phyloP scores from a whole-genome alignment of 805 yeast species.

The Metschnikowia dekortorum region DNA sequence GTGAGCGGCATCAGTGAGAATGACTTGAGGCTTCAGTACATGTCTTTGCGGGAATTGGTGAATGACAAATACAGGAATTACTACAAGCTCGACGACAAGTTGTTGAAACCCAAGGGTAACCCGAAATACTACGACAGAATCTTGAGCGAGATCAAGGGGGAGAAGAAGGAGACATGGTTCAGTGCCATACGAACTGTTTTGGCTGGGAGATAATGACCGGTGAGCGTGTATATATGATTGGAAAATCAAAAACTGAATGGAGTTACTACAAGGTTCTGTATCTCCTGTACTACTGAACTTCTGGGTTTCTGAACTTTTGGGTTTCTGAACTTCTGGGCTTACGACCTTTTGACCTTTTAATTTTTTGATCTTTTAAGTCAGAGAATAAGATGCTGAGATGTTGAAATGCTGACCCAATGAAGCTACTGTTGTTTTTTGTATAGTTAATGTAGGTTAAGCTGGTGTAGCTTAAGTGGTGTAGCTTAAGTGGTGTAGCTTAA shows the following conservation, averaged over 20 bases:
- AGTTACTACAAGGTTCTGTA: too few relatives aligned
- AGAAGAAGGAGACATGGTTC: constrained; percentile 59
- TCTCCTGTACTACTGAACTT: too few relatives aligned
- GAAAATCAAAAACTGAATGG: neutral
- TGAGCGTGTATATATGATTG: neutral
- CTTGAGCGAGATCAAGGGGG: constrained; percentile 65
- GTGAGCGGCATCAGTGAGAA: constrained; percentile 41
- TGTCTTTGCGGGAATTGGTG: constrained; percentile 52
- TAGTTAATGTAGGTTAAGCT: too few relatives aligned
- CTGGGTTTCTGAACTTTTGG: too few relatives aligned
- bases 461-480: too few relatives aligned
- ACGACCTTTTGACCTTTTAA: too few relatives aligned
- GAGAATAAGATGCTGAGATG: too few relatives aligned
- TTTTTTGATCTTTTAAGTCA: too few relatives aligned
- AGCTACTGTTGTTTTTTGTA: too few relatives aligned
- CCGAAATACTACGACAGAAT: constrained; percentile 73
- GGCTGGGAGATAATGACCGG: constrained; percentile 55
- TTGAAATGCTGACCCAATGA: too few relatives aligned
- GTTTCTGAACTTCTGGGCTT: too few relatives aligned
- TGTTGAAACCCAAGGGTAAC: constrained; percentile 79
- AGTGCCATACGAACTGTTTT: constrained; percentile 70
- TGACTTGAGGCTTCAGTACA: constrained; percentile 54
- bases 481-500: too few relatives aligned
- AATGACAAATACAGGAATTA: constrained; percentile 60
- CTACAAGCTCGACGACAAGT: constrained; percentile 61